Evolutionary conservation across 139 green algal genomes (phyloP).

Genomic region (Volvox reticuliferus): DNA sequence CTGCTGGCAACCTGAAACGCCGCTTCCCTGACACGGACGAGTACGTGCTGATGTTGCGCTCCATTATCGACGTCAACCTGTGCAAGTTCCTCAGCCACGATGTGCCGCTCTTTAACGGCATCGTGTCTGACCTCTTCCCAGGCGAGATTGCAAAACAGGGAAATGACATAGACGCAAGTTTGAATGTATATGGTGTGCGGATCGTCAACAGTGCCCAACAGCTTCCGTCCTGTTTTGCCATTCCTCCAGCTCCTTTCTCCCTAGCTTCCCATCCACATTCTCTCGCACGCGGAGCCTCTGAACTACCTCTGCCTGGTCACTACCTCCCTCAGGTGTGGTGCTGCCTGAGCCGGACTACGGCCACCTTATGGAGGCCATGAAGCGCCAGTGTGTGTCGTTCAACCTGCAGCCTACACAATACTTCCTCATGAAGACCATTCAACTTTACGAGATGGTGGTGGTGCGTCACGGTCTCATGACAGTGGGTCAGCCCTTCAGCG

Average conservation of each 20-base stretch:
- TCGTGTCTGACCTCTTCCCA: constrained; percentile 83
- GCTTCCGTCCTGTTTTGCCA: not conserved
- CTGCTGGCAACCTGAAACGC: constrained; percentile 72
- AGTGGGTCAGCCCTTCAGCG: constrained; percentile 79
- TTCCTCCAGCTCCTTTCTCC: too few relatives aligned
- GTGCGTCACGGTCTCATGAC: constrained; percentile 89
- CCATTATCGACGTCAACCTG: constrained; percentile 86
- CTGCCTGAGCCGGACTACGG: constrained; percentile 76
- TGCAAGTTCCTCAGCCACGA: constrained; percentile 92
- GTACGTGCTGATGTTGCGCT: constrained; percentile 82
- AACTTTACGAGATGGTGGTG: constrained; percentile 93
- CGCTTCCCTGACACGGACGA: constrained; percentile 74
- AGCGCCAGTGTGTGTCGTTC: constrained; percentile 66
- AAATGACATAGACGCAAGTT: too few relatives aligned
- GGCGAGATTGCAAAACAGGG: constrained; percentile 42
- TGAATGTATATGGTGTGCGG: not conserved
- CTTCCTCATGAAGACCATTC: constrained; percentile 83
- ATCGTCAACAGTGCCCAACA: not conserved
- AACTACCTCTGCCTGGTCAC: too few relatives aligned
- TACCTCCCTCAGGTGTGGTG: constrained; percentile 56
- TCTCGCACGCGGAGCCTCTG: too few relatives aligned
- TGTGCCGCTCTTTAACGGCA: constrained; percentile 85
- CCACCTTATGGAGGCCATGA: constrained; percentile 67
- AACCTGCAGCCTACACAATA: constrained; percentile 82
- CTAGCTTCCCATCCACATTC: too few relatives aligned